Evolutionary conservation across 2,329 filamentous ascomycete genomes (phyloP).

Genomic region (Aspergillus novoparasiticus): DNA sequence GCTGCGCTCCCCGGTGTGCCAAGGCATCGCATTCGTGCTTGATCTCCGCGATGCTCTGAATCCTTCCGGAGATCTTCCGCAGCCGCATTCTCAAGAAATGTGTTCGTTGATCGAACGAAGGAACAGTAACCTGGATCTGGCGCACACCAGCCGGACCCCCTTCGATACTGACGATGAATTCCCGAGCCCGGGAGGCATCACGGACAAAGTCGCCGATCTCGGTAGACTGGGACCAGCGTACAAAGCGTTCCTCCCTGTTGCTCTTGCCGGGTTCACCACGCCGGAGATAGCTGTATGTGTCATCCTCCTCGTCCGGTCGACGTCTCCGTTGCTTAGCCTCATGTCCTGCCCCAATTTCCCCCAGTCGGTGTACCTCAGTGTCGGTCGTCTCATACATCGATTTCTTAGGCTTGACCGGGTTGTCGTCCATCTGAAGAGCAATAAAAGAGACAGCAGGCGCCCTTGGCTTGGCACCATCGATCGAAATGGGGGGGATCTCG

Average conservation of each 20-base stretch:
- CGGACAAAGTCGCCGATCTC: constrained; percentile 94
- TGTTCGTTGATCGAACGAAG: constrained; percentile 86
- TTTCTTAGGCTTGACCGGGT: constrained; percentile 50
- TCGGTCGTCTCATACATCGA: constrained; percentile 36
- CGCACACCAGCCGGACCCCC: constrained; percentile 65
- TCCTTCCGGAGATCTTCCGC: constrained; percentile 68
- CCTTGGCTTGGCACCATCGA: constrained; percentile 65
- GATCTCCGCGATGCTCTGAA: constrained; percentile 69
- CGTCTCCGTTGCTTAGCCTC: constrained; percentile 45
- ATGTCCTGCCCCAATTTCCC: constrained; percentile 15
- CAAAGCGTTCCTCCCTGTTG: constrained; percentile 58
- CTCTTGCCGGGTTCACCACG: constrained; percentile 32
- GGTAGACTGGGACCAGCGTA: constrained; percentile 84
- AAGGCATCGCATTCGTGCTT: constrained; percentile 80
- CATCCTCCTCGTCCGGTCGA: constrained; percentile 58
- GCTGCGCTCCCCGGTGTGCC: constrained; percentile 75
- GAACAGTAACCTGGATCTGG: constrained; percentile 73
- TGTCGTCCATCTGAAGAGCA: constrained; percentile 72
- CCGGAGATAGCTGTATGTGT: constrained; percentile 71
- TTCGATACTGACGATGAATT: constrained; percentile 83
- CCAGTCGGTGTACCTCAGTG: constrained; percentile 45
- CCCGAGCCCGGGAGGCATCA: constrained; percentile 79
- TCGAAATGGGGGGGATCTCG: constrained; percentile 71
- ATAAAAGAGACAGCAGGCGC: constrained; percentile 77
- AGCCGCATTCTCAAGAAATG: constrained; percentile 80